Conservation (phyloP, 2,329 filamentous ascomycete genomes). For the Trichophyton mentagrophytes region DNA sequence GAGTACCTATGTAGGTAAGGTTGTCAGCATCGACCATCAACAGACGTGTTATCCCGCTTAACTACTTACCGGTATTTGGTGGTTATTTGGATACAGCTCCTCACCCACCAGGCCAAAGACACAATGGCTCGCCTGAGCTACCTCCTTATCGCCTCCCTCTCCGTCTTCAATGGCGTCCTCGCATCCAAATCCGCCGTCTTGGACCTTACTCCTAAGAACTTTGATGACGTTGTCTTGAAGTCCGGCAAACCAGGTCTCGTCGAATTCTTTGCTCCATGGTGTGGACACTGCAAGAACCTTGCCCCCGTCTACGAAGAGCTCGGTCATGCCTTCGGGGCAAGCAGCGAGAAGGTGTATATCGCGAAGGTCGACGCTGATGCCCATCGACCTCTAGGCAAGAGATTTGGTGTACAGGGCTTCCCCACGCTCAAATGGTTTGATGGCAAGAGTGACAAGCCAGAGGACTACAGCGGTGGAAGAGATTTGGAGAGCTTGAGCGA, state of each 20-base stretch:
- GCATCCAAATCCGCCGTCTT: constrained; percentile 65
- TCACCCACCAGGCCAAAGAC: not conserved
- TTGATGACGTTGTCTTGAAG: constrained; percentile 77
- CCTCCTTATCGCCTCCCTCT: constrained; percentile 36
- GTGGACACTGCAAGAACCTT: constrained; percentile 96
- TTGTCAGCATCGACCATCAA: too few species aligned
- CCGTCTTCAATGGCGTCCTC: constrained; percentile 45
- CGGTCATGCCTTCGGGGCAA: constrained; percentile 57
- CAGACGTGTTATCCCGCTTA: too few species aligned
- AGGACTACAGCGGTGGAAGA: constrained; percentile 74
- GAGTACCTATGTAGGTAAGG: too few species aligned
- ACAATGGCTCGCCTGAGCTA: constrained; percentile 36
- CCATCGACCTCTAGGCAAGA: constrained; percentile 70
- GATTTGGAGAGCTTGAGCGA: constrained; percentile 72
- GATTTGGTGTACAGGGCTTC: constrained; percentile 85
- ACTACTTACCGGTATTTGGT: too few species aligned
- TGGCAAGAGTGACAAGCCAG: constrained; percentile 74
- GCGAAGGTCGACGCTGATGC: constrained; percentile 94
- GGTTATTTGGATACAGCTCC: not conserved
- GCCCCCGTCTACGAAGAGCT: constrained; percentile 93
- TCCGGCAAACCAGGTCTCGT: constrained; percentile 91
- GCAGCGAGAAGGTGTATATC: constrained; percentile 66
- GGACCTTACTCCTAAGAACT: constrained; percentile 81
- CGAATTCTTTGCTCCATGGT: constrained; percentile 98
- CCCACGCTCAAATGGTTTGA: constrained; percentile 97